phyloP scores from a whole-genome alignment of 306 rosid species.

The Bauhinia variegata region DNA sequence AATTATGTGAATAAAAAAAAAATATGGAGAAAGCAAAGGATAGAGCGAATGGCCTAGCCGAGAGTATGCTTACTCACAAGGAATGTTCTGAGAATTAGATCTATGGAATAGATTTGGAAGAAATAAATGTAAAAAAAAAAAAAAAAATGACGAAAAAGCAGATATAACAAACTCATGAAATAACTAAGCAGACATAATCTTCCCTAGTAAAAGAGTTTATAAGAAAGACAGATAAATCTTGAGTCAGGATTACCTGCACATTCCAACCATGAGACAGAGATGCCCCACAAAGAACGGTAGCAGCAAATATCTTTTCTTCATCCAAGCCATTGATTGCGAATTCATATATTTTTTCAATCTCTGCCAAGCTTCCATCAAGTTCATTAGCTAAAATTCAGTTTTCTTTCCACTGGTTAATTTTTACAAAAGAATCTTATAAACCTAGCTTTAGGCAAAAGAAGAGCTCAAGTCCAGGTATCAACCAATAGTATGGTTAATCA shows the following conservation, averaged over 20 bases:
- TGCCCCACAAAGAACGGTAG: slow-evolving; percentile 87
- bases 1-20: no score
- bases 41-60: no score
- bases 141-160: background rate
- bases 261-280: slow-evolving; percentile 94
- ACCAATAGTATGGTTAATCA: slow-evolving; percentile 30
- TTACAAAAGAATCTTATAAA: slow-evolving; percentile 52
- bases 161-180: slow-evolving; percentile 32
- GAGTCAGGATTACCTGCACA: slow-evolving; percentile 68
- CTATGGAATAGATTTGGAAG: no score
- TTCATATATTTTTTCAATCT: slow-evolving; percentile 83
- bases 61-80: no score
- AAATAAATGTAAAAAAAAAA: slow-evolving; percentile 16
- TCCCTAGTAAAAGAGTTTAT: background rate
- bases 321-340: slow-evolving; percentile 81
- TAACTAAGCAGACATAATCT: slow-evolving; percentile 17
- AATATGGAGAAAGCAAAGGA: no score
- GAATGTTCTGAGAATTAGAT: no score
- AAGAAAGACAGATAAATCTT: slow-evolving; percentile 9
- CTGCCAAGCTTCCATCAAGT: slow-evolving; percentile 98
- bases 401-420: slow-evolving; percentile 46
- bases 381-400: slow-evolving; percentile 74
- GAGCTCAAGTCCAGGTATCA: slow-evolving; percentile 48
- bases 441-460: slow-evolving; percentile 54
- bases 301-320: slow-evolving; percentile 88